phyloP scores from a whole-genome alignment of 768 basidiomycete genomes.

The Psilocybe cubensis region DNA sequence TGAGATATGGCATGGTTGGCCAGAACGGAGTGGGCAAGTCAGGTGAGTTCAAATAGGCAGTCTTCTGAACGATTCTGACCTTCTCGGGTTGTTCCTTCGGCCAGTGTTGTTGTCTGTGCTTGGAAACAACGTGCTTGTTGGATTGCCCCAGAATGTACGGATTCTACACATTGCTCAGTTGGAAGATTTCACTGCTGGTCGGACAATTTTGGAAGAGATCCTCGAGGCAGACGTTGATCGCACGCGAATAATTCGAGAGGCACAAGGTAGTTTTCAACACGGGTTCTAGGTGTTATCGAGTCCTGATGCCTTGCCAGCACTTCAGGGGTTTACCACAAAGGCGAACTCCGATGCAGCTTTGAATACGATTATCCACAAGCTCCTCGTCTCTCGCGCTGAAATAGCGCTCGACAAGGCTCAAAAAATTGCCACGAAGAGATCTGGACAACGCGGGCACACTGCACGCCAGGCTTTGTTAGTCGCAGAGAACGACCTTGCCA shows the following conservation, averaged over 20 bases:
- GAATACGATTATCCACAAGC: slow-evolving; percentile 25
- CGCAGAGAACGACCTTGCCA: slow-evolving; percentile 44
- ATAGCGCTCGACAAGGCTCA: slow-evolving; percentile 36
- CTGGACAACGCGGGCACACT: slow-evolving; percentile 59
- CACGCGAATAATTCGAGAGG: slow-evolving; percentile 29
- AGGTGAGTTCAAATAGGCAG: slow-evolving; percentile 29
- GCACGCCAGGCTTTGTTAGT: slow-evolving; percentile 55
- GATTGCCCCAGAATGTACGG: slow-evolving; percentile 35
- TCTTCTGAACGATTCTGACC: background rate
- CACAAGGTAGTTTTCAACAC: slow-evolving; percentile 20
- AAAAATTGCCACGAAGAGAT: slow-evolving; percentile 53
- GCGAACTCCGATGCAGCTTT: slow-evolving; percentile 21
- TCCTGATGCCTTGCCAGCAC: slow-evolving; percentile 14
- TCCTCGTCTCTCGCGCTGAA: slow-evolving; percentile 26
- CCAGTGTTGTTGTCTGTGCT: slow-evolving; percentile 33
- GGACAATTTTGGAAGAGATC: slow-evolving; percentile 30
- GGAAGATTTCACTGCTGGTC: slow-evolving; percentile 29
- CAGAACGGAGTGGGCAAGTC: slow-evolving; percentile 62
- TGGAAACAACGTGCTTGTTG: slow-evolving; percentile 32
- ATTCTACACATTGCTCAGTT: slow-evolving; percentile 36
- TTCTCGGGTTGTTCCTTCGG: background rate
- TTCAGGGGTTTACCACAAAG: slow-evolving; percentile 26
- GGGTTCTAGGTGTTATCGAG: background rate
- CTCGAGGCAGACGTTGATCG: slow-evolving; percentile 30
- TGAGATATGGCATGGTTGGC: slow-evolving; percentile 57